Conservation (phyloP, 2,329 filamentous ascomycete species). For the Neonectria ditissima region DNA sequence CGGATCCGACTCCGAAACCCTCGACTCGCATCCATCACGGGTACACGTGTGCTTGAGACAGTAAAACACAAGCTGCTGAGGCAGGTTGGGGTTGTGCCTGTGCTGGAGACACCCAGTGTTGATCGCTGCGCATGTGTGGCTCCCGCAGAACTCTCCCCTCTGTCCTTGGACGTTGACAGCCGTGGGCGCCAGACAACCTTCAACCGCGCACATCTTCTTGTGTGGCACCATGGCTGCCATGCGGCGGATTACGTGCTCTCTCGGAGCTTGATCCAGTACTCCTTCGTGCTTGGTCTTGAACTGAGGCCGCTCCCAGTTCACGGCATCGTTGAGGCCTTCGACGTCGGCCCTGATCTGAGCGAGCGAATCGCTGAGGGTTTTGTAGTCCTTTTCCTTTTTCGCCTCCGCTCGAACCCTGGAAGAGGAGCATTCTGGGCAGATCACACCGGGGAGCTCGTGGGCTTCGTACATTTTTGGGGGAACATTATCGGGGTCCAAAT, state of each 20-base stretch:
- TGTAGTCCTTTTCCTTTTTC: background rate
- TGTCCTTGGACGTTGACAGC: slow-evolving; percentile 4
- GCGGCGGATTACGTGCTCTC: background rate
- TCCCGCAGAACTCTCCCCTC: slow-evolving; percentile 31
- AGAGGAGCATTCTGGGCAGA: background rate
- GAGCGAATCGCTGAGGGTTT: background rate
- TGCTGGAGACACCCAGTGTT: slow-evolving; percentile 32
- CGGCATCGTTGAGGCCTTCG: background rate
- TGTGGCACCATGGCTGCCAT: background rate
- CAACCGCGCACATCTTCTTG: slow-evolving; percentile 20
- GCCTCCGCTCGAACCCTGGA: background rate
- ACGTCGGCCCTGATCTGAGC: slow-evolving; percentile 11
- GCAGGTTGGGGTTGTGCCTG: background rate
- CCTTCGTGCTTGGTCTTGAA: background rate
- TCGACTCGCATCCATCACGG: background rate
- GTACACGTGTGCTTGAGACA: slow-evolving; percentile 29
- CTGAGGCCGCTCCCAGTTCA: background rate
- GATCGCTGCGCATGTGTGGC: slow-evolving; percentile 34
- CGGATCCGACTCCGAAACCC: background rate
- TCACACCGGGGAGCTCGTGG: background rate
- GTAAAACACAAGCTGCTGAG: slow-evolving; percentile 2
- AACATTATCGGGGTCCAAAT: background rate
- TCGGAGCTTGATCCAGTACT: background rate
- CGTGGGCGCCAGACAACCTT: slow-evolving; percentile 1
- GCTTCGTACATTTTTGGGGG: background rate